phyloP scores from a whole-genome alignment of 495 filamentous ascomycete species.

The Amorphotheca resinae region DNA sequence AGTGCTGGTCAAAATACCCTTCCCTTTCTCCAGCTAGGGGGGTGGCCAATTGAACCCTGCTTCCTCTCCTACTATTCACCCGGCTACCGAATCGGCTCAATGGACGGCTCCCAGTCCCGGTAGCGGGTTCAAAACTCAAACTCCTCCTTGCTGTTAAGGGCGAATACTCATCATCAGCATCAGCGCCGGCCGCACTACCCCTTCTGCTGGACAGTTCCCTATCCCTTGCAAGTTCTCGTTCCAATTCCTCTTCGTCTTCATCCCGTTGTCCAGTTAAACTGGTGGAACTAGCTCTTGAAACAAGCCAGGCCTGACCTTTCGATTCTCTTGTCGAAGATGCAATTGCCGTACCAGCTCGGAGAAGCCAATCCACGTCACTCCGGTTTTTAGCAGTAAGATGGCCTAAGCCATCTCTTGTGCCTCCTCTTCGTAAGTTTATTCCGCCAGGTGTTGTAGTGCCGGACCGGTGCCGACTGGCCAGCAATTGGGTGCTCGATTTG shows the following conservation, averaged over 20 bases:
- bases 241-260: conserved; percentile 33
- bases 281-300: conserved; percentile 58
- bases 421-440: conserved; percentile 5
- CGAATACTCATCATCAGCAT: conserved; percentile 28
- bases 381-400: conserved; percentile 16
- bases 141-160: conserved; percentile 21
- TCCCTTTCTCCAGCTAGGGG: conserved; percentile 24
- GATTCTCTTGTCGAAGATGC: conserved; percentile 58
- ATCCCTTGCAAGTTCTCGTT: conserved; percentile 28
- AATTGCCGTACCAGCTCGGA: conserved; percentile 58
- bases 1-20: conserved; percentile 32
- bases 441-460: conserved; percentile 7
- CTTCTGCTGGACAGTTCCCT: conserved; percentile 18
- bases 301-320: conserved; percentile 72
- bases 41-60: conserved; percentile 25
- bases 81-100: conserved; percentile 28
- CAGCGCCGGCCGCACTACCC: conserved; percentile 12
- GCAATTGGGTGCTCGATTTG: conserved; percentile 28
- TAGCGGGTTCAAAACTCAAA: conserved; percentile 16
- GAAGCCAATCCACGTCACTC: conserved; percentile 57
- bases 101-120: conserved; percentile 10
- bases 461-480: conserved; percentile 12
- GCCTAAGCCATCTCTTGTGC: conserved; percentile 5
- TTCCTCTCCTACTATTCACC: conserved; percentile 31
- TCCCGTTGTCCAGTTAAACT: conserved; percentile 43